Conservation (phyloP, 768 basidiomycete genomes). For the Russula compacta region DNA sequence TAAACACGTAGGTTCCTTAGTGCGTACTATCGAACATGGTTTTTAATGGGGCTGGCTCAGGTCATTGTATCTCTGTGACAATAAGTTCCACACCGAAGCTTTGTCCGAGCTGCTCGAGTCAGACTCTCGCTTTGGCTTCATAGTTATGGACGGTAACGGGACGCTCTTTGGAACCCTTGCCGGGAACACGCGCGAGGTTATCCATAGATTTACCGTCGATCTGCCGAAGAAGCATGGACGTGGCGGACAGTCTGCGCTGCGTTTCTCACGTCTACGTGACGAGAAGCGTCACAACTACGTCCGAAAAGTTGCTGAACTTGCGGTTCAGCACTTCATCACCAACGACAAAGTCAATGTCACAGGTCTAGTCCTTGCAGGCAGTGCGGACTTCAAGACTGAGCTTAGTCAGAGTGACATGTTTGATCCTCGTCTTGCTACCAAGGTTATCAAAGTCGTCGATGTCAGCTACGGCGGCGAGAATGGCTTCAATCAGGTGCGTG, state of each 20-base stretch:
- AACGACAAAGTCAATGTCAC: constrained; percentile 98
- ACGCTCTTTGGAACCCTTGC: constrained; percentile 92
- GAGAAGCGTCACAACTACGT: constrained; percentile 99
- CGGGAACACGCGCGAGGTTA: constrained; percentile 93
- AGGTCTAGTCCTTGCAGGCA: constrained; percentile 91
- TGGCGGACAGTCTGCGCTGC: constrained; percentile 98
- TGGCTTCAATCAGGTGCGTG: constrained; percentile 92
- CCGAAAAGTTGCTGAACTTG: constrained; percentile 93
- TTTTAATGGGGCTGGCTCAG: constrained; percentile 32
- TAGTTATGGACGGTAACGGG: constrained; percentile 99
- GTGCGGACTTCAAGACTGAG: constrained; percentile 98
- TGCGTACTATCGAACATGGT: background rate
- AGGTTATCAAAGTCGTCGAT: constrained; percentile 97
- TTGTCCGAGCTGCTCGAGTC: constrained; percentile 94
- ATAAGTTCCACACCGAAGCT: constrained; percentile 99
- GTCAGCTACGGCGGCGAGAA: constrained; percentile 98
- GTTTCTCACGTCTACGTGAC: constrained; percentile 98
- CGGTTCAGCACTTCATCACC: constrained; percentile 97
- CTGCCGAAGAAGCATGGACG: constrained; percentile 99
- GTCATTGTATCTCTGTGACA: constrained; percentile 97
- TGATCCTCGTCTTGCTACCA: constrained; percentile 76
- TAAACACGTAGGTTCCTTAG: constrained; percentile 73
- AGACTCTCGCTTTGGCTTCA: constrained; percentile 97
- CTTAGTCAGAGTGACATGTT: constrained; percentile 95
- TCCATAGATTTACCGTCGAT: constrained; percentile 99